A percentile compares a stretch with the other conserved stretches of the same genome.
Evolutionary conservation across 2,329 filamentous ascomycete species (phyloP).

Genomic region (Pyrenophora tritici-repentis): DNA sequence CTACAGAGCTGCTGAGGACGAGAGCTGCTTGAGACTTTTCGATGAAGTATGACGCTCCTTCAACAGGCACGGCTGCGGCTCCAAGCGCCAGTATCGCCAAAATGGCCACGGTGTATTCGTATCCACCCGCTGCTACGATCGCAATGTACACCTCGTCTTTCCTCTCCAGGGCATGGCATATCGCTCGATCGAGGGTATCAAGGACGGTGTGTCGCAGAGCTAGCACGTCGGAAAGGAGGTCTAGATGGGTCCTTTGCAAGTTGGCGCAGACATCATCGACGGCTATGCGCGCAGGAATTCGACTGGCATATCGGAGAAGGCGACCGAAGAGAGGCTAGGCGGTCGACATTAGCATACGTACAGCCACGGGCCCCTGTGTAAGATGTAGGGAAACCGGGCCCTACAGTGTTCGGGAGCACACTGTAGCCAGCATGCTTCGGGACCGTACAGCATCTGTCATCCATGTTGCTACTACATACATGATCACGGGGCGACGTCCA

Average conservation of each 20-base stretch:
- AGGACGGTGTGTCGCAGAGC: constrained; percentile 48
- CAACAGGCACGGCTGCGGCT: constrained; percentile 53
- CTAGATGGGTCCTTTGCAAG: constrained; percentile 47
- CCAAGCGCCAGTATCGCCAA: constrained; percentile 55
- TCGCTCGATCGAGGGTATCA: constrained; percentile 33
- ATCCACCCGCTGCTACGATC: constrained; percentile 53
- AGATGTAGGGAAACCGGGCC: neutral
- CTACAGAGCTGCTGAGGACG: constrained; percentile 46
- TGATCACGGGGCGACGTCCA: neutral
- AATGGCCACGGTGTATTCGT: constrained; percentile 56
- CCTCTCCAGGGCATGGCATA: constrained; percentile 34
- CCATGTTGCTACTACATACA: constrained; percentile 20
- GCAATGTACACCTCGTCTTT: constrained; percentile 52
- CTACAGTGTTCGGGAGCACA: constrained; percentile 42
- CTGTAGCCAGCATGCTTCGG: constrained; percentile 19
- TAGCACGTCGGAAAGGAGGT: constrained; percentile 54
- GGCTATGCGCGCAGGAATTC: constrained; percentile 42
- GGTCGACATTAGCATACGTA: constrained; percentile 13
- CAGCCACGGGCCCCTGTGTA: neutral
- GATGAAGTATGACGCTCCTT: constrained; percentile 54
- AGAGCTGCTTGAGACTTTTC: constrained; percentile 48
- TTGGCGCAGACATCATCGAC: constrained; percentile 49
- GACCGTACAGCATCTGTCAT: constrained; percentile 28
- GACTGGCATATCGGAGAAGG: constrained; percentile 48
- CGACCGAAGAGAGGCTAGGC: constrained; percentile 47